Base-by-base conservation (phyloP, 2,329 filamentous ascomycete species). In the Exutisphaerella laricina region DNA sequence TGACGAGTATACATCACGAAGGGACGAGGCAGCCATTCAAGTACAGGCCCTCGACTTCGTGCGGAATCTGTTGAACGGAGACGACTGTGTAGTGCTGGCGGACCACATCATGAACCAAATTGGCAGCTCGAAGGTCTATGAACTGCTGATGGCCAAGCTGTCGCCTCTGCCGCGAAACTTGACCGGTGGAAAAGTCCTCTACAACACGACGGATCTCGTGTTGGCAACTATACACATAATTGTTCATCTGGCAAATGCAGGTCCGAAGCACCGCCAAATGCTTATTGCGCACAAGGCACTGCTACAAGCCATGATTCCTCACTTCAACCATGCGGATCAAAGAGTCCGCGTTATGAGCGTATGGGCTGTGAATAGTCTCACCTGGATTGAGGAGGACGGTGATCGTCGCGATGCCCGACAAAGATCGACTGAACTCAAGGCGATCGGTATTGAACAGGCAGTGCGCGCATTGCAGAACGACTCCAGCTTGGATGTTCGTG, bases 11-110 rank as follows among this genome's bases (percentile, higher is more conserved):
- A 80, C 21, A 82, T 82, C 58, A 79, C 82, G 13, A 78, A 83
- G 81, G 52, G 85, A 95, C 52, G 86, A 94, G 52, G 73, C 89
- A 26, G 82, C 82, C 2, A 85, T 96, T 20, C 90, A 97, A 66
- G 88, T 95, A 61, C 89, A 97, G 65, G 86, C 84, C 0, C 77
- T 97, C 13, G 84, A 94, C 56, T 84, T 97, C 55, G 79, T 98
- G 49, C 79, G 90, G 41, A 98, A 98, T 64, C 72, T 97, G 22
- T 85, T 96, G 53, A 84, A 83, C 44, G 79, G 82, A 47, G 70
- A 64, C 54, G 78, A 64, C 53, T 73, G 67, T 53, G 71, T 63
- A 48, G 79, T 70, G 66, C 90, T 96, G 79, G 88, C 96, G 48
- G 88, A 95, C 58, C 82, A 85, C 57, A 67, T 97, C 16, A 83